Conservation (phyloP, 2,329 filamentous ascomycete species). For the Aspergillus ochraceoroseus region DNA sequence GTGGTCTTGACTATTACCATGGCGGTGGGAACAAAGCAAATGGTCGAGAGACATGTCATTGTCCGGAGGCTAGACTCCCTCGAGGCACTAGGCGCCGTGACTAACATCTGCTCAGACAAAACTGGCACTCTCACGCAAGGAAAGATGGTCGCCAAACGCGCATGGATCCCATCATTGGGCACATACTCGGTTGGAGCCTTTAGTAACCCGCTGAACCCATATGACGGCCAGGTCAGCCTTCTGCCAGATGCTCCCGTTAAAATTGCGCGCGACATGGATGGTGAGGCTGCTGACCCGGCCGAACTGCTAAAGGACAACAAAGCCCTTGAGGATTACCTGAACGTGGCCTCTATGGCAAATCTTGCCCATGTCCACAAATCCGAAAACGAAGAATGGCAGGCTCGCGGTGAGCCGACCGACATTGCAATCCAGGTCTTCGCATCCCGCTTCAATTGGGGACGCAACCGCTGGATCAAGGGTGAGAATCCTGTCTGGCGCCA, state of each 20-base stretch:
- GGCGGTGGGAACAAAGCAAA: constrained; percentile 56
- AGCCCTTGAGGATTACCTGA: constrained; percentile 53
- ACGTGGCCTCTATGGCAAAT: constrained; percentile 62
- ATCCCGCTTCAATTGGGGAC: constrained; percentile 61
- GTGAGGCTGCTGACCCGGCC: constrained; percentile 26
- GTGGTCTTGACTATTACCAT: constrained; percentile 65
- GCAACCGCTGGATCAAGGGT: constrained; percentile 49
- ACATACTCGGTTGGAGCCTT: constrained; percentile 56
- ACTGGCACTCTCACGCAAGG: constrained; percentile 60
- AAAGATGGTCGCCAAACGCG: constrained; percentile 59
- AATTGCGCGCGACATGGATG: constrained; percentile 25
- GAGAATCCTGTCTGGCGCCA: constrained; percentile 53
- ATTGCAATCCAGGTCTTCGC: constrained; percentile 72
- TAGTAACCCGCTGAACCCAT: constrained; percentile 55
- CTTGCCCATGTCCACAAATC: constrained; percentile 58
- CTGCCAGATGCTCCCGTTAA: constrained; percentile 31
- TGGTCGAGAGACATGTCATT: constrained; percentile 55
- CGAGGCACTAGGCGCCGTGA: constrained; percentile 60
- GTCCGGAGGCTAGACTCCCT: constrained; percentile 54
- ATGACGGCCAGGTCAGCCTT: constrained; percentile 47
- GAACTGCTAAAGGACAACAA: constrained; percentile 46
- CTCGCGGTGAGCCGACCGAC: constrained; percentile 64
- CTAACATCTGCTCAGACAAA: constrained; percentile 55
- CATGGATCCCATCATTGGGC: constrained; percentile 55
- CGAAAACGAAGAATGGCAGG: constrained; percentile 55